Base-by-base conservation (phyloP, 225 moss, liverwort and hornwort species). In the Lunularia cruciata region DNA sequence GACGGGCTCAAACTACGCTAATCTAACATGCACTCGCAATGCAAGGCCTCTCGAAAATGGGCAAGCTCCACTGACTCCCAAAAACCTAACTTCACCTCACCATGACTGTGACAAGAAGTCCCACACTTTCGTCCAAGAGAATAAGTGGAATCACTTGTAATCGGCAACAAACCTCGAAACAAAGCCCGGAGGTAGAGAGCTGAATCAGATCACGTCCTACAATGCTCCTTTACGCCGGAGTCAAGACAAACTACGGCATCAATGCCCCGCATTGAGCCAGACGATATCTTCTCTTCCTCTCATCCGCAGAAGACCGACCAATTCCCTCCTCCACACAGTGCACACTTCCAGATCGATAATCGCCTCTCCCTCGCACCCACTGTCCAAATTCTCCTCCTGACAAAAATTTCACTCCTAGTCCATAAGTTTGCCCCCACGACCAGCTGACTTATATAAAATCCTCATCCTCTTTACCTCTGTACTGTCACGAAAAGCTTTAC, bases 81-180 rank as follows among this genome's bases (percentile, higher is more conserved):
- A 51, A 9, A 25, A 69, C 56, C 56, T 57, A 69, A 55, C 19
- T 56, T 69, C 69, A 40, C 39, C 27, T 42, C 27, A 23, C 35
- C 47, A 14, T 34, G 34, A 14, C 34, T 14, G 35, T 52, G 32
- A 51, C 12, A 27, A 15, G 25, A 31, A 38, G 57, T 25, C 56
- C 13, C 55, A 69, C 26, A 69, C 56, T 20, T 56, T 26, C 47
- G 42, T 43, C 69, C 22, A 68, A 57, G n/a, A n/a, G n/a, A n/a
- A n/a, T n/a, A n/a, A n/a, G n/a, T n/a, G n/a, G n/a, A 57, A 69
- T 55, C 69, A 55, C 57, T 69, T 32, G 56, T 69, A 27, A 39
- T 57, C 68, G 30, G 39, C 69, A 56, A 69, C 69, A 69, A 69
- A 69, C 69, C 69, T 69, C 69, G 37, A 69, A 57, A 45, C 56